A percentile compares a stretch with the other conserved stretches of the same genome.
These are phyloP conservation scores for Trichosporon ovoides DNA, from an alignment of 1,284 basidiomycete species.

Conservation along the genomic window DNA sequence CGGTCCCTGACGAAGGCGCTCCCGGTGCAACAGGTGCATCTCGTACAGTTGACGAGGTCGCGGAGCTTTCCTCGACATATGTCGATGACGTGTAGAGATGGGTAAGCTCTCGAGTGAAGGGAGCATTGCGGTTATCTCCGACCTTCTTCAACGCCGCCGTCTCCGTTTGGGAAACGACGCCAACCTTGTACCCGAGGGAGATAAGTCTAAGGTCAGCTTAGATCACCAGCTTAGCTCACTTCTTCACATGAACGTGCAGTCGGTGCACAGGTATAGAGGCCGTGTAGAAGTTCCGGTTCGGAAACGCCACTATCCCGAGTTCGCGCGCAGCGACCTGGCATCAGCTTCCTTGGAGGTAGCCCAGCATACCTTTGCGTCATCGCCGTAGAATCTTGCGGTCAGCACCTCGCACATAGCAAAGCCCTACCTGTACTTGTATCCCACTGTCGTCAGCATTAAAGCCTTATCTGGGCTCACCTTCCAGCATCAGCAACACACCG, in stretches of 20 bases:
- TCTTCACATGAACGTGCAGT: conserved; percentile 78
- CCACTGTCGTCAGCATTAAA: conserved; percentile 51
- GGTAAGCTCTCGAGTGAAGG: conserved; percentile 75
- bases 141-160: conserved; percentile 93
- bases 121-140: conserved; percentile 71
- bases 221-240: conserved; percentile 52
- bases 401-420: neutral
- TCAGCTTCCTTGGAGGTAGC: neutral
- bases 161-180: conserved; percentile 86
- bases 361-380: conserved; percentile 68
- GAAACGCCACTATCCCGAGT: conserved; percentile 59
- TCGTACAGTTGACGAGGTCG: conserved; percentile 32
- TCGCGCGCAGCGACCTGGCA: conserved; percentile 67
- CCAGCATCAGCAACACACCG: conserved; percentile 74
- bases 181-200: conserved; percentile 81
- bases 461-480: conserved; percentile 46
- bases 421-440: conserved; percentile 68
- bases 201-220: conserved; percentile 58
- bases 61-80: conserved; percentile 45
- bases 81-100: conserved; percentile 69
- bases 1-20: conserved; percentile 38
- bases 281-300: conserved; percentile 69
- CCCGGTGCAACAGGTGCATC: conserved; percentile 37
- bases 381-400: conserved; percentile 63
- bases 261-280: conserved; percentile 80